Base-by-base conservation (phyloP, 768 basidiomycete species). In the Pleurotus eryngii region DNA sequence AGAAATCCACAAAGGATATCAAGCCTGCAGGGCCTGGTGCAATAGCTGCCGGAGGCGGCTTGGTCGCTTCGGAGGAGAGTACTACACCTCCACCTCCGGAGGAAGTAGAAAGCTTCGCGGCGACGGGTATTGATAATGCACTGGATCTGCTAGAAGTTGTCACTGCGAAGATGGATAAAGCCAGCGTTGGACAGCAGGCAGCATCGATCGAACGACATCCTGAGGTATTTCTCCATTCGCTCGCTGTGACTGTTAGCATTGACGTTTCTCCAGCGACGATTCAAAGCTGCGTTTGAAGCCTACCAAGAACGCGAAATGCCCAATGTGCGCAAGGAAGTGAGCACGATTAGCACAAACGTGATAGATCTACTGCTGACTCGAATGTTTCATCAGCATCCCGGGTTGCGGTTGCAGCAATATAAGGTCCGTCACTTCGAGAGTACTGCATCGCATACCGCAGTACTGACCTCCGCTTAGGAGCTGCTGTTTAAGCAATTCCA, bases 401-500 rank as follows among this genome's bases (percentile, higher is more conserved):
- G 95, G 5, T 75, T 97, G 60, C 86, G 95, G 58, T 70, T 95
- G 64, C 89, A 95, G 65, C 95, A 98, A 70, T 95, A 96, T 71
- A 88, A 85, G 68, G 90, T 86, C 59, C 56, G 71, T 63, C 45
- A 35, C 47, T 3, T 50, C n/a, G n/a, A 17, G 24, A 11, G 9
- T 49, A 30, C 8, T 49, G 9, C 18, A 57, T 60, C 37, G 20
- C 22, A 49, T 15, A 49, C 45, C 49, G 30, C 40, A 12, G 26
- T 48, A 48, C 54, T 35, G 43, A 35, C 46, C 55, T 45, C 24
- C 55, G 6, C 55, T 61, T 67, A 93, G 84, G 95, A 98, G 59
- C 73, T 94, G 49, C 74, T 97, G 48, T 88, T 83, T 82, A 97
- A 96, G 73, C 86, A 92, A 70, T 98, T 98, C 85, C 92, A 97